Evolutionary conservation across 2,329 filamentous ascomycete species (phyloP).

Genomic region (Helminthosporium solani): DNA sequence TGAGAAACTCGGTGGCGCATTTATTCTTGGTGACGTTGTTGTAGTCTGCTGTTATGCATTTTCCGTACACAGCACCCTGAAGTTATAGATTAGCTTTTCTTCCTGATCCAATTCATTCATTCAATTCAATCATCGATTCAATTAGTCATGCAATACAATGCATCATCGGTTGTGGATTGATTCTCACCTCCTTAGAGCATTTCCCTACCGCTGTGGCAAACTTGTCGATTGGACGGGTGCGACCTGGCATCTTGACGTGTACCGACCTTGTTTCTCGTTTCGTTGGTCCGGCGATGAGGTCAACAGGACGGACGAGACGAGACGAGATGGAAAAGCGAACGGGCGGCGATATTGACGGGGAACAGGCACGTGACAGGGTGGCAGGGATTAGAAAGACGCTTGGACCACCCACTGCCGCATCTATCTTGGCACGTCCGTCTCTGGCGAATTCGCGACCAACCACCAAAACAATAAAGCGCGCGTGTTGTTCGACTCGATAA

Average conservation of each 20-base stretch:
- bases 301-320: too few species aligned
- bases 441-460: slow-evolving; percentile 17
- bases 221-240: slow-evolving; percentile 66
- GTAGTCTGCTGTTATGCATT: slow-evolving; percentile 88
- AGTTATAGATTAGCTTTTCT: too few species aligned
- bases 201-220: slow-evolving; percentile 65
- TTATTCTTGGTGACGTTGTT: slow-evolving; percentile 88
- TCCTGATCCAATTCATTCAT: too few species aligned
- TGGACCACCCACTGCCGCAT: too few species aligned
- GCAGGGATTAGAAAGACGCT: too few species aligned
- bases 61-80: slow-evolving; percentile 82
- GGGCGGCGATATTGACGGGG: too few species aligned
- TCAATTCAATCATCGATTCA: background rate
- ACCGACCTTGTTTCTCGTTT: background rate
- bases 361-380: too few species aligned
- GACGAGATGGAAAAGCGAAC: too few species aligned
- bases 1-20: slow-evolving; percentile 81
- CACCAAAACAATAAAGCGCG: slow-evolving; percentile 35
- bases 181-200: slow-evolving; percentile 64
- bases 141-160: too few species aligned
- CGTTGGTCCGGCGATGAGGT: slow-evolving; percentile 13
- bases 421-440: slow-evolving; percentile 16
- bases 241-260: slow-evolving; percentile 28
- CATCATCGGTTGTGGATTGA: background rate
- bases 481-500: too few species aligned